Conservation (phyloP, 2,329 filamentous ascomycete species). For the Penicillium sp. region DNA sequence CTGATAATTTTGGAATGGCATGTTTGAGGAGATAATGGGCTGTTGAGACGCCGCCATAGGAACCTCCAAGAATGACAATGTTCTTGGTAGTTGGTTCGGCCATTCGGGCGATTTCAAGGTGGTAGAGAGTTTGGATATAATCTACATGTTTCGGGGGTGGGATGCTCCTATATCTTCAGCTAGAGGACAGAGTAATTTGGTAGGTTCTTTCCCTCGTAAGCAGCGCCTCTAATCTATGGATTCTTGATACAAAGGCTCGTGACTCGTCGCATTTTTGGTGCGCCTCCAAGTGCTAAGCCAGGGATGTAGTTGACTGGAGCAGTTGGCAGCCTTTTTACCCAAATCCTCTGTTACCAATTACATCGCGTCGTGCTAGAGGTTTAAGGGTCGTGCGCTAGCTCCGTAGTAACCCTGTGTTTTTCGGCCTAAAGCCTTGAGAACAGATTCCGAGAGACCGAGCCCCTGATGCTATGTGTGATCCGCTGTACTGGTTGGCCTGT, state of each 20-base stretch:
- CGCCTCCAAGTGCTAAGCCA: neutral
- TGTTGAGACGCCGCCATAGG: constrained; percentile 3
- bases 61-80: constrained; percentile 6
- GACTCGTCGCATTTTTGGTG: neutral
- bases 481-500: neutral
- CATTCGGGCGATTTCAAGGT: neutral
- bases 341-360: neutral
- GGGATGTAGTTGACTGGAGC: neutral
- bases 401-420: neutral
- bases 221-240: neutral
- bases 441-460: neutral
- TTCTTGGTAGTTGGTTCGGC: neutral
- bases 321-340: neutral
- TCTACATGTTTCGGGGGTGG: neutral
- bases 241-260: neutral
- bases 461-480: neutral
- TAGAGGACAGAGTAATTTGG: neutral
- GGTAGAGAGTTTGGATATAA: neutral
- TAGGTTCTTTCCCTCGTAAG: neutral
- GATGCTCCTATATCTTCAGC: neutral
- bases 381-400: neutral
- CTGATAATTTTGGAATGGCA: neutral
- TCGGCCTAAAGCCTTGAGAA: neutral
- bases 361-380: neutral
- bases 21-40: constrained; percentile 8